These are phyloP conservation scores for Penstemon barbatus DNA, from an alignment of 257 asterid genomes.

Conservation along the genomic window DNA sequence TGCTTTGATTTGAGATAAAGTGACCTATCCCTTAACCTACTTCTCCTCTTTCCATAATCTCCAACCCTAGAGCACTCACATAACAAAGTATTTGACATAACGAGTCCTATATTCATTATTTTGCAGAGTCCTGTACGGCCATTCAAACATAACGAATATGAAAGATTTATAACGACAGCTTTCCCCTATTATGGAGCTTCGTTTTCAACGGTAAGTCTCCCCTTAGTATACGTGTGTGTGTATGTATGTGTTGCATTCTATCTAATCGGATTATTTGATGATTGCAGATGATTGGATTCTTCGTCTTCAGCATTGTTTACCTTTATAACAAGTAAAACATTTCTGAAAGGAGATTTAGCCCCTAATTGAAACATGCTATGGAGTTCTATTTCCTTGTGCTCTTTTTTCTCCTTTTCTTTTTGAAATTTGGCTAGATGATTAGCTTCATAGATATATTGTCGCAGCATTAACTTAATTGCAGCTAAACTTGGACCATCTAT, in stretches of 20 bases:
- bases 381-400: not conserved
- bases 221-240: not conserved
- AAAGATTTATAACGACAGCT: conserved; percentile 63
- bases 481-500: not conserved
- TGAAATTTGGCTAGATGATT: not conserved
- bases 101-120: not conserved
- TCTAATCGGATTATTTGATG: not conserved
- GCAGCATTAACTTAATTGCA: conserved; percentile 5
- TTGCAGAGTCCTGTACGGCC: conserved; percentile 80
- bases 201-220: conserved; percentile 49
- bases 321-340: conserved; percentile 42
- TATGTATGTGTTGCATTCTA: not conserved
- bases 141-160: conserved; percentile 67
- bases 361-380: not conserved
- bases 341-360: not conserved
- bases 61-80: not conserved
- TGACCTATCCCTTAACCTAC: too few species aligned
- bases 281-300: conserved; percentile 51
- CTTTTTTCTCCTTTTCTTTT: not conserved
- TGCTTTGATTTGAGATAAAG: too few species aligned
- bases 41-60: too few species aligned
- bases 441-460: not conserved
- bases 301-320: conserved; percentile 46
- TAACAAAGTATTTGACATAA: not conserved
- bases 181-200: conserved; percentile 78